Conservation (phyloP, 495 filamentous ascomycete species). For the Xylaria sp. region DNA sequence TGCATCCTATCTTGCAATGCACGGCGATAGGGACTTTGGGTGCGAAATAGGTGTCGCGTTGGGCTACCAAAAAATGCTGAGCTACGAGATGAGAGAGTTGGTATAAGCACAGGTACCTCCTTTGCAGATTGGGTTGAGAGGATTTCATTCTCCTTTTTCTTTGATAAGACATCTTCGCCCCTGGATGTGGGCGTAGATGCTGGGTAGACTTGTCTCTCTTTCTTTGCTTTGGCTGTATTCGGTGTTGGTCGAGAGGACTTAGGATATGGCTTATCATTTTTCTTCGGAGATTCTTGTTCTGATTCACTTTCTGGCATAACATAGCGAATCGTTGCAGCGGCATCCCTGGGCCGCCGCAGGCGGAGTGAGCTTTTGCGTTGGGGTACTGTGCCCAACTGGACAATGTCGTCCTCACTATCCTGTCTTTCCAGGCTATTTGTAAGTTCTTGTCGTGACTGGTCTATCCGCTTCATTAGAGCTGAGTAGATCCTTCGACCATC, state of each 20-base stretch:
- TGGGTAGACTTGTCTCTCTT: conserved; percentile 1
- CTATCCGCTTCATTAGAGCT: conserved; percentile 66
- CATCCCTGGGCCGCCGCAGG: conserved; percentile 19
- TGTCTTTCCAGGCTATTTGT: conserved; percentile 43
- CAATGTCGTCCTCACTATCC: conserved; percentile 30
- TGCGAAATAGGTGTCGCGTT: conserved; percentile 56
- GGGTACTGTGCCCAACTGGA: conserved; percentile 45
- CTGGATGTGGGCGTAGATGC: conserved; percentile 13
- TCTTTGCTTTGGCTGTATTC: background rate
- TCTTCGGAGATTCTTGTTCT: conserved; percentile 24
- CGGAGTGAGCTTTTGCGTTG: conserved; percentile 38
- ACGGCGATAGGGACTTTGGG: conserved; percentile 62
- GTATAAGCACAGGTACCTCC: conserved; percentile 24
- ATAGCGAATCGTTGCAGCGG: conserved; percentile 44
- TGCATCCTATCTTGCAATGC: conserved; percentile 54
- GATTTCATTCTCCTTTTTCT: conserved; percentile 1
- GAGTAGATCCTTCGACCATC: conserved; percentile 75
- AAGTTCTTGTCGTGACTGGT: conserved; percentile 34
- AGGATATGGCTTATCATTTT: conserved; percentile 14
- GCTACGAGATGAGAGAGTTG: conserved; percentile 34
- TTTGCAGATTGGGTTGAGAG: conserved; percentile 9
- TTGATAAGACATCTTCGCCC: background rate
- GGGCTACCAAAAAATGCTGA: conserved; percentile 54
- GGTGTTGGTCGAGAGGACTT: background rate
- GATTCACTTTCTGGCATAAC: conserved; percentile 35